Evolutionary conservation across 306 rosid species (phyloP), one percentile per base, ranked within the genome.

Genomic region (Medicago arabica): DNA sequence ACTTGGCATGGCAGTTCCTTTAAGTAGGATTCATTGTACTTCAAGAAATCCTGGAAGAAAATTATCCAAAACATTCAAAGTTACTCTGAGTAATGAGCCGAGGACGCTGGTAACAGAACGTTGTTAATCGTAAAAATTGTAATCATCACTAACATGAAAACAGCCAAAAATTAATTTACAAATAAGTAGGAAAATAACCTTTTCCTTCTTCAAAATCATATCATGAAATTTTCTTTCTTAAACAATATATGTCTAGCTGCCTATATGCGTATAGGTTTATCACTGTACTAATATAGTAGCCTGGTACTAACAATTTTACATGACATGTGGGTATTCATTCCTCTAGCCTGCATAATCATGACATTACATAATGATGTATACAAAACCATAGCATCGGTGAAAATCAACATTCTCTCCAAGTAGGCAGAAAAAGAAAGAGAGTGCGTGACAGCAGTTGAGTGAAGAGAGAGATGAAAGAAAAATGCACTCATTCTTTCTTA

Each of bases 21-120:
- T 73, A 90, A 84, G 83, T 60, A 78, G 79, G 89, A 82, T 63
- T 90, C 97, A 66, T 92, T 95, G 81, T 77, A 92, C 80, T 90
- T 95, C 83, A 90, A 72, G 83, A 95, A 95, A 84, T 95, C 97
- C 97, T 95, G 92, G 67, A 85, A 69, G 40, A 40, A 78, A 83
- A 85, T 46, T 34, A 72, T 79, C 12, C 74, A 80, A 78, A 57
- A 74, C 50, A 73, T 76, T 65, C n/a, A 25, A 67, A 74, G 18
- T 16, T 67, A 60, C 34, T 46, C 34, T 5, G 34, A 10, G 54
- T 5, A 63, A 74, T 13, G 60, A 78, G 15, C 16, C 28, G 36
- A 78, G 69, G 71, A 61, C 34, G 40, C 53, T 9, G 21, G 64
- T 54, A 9, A 72, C 49, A 39, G 14, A 36, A 80, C 7, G 8